A percentile compares a stretch with the other conserved stretches of the same genome.
These are phyloP conservation scores for Dendrobium chrysotoxum DNA, from an alignment of 106 monocot species.

Conservation along the genomic window DNA sequence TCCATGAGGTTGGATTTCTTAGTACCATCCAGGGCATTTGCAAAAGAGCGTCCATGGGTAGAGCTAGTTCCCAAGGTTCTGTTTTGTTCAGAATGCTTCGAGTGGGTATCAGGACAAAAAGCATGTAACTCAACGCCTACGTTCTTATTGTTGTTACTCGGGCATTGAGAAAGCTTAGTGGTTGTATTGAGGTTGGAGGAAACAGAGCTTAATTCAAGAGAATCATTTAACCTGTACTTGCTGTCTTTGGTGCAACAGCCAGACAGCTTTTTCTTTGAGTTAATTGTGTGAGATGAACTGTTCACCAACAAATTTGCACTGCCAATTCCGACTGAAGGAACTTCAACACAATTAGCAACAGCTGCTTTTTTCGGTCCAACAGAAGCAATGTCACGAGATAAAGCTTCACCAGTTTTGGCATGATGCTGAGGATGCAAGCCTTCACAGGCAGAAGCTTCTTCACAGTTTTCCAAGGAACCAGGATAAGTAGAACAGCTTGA, in stretches of 20 bases:
- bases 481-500: slow-evolving; percentile 11
- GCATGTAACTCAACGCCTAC: not conserved
- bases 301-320: not conserved
- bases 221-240: not conserved
- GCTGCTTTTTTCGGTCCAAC: not conserved
- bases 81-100: not conserved
- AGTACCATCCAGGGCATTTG: not conserved
- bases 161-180: slow-evolving; percentile 7
- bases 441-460: slow-evolving; percentile 14
- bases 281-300: slow-evolving; percentile 12
- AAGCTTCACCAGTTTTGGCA: slow-evolving; percentile 4
- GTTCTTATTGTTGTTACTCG: slow-evolving; percentile 2
- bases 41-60: not conserved
- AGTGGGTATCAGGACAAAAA: slow-evolving; percentile 1
- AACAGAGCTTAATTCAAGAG: not conserved
- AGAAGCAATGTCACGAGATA: slow-evolving; percentile 6
- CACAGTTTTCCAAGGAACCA: slow-evolving; percentile 10
- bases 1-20: not conserved
- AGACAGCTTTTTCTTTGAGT: slow-evolving; percentile 17
- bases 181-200: not conserved
- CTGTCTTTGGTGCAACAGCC: slow-evolving; percentile 8
- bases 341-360: slow-evolving; percentile 7
- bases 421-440: slow-evolving; percentile 1
- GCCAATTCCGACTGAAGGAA: slow-evolving; percentile 12
- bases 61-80: slow-evolving; percentile 6